Base-by-base conservation (phyloP, 2,329 filamentous ascomycete species). In the Seiridium cupressi region DNA sequence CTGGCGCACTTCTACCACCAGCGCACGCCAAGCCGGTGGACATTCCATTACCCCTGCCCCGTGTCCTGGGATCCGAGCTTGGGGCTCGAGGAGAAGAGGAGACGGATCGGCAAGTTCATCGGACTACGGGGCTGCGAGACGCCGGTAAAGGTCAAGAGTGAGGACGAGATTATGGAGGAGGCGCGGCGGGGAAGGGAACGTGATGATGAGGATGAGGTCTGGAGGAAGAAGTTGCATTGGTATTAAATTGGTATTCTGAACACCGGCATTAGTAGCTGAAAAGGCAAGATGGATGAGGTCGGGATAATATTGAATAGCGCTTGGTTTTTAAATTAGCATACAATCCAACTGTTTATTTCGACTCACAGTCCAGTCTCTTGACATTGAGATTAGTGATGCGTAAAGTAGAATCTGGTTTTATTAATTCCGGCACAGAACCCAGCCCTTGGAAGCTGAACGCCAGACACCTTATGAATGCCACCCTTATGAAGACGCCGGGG, bases 1-100 rank as follows among this genome's bases (percentile, higher is more conserved):
- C 81, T 93, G 46, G 89, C 89, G 3, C 77, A 82, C 65, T 91
- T 89, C 75, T 93, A 92, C 77, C 88, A 90, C 76, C 90, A 93
- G 76, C 81, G 81, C 60, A 84, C 81, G 1, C 85, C 84, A 1
- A 77, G 77, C 61, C 69, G 72, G n/a, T 85, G 79, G 77, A 82
- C 82, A 2, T 65, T 72, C 55, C 78, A 83, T 62, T 93, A 93
- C 71, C 90, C 90, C 0, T 86, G 85, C 65, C 86, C 84, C n/a
- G 83, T 93, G 69, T 73, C 78, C 57, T 92, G 89, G 89, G 71
- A 74, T 2, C 72, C 73, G 4, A 74, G 80, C 61, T 72, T 86
- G 61, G 74, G 78, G 2, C 72, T 88, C 34, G 84, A 87, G 72
- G 82, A 93, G 70, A 93, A 93, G 79, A 81, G 89, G 63, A 79